These are phyloP conservation scores for Beauveria varroae DNA, from an alignment of 2,329 filamentous ascomycete species.

Conservation along the genomic window DNA sequence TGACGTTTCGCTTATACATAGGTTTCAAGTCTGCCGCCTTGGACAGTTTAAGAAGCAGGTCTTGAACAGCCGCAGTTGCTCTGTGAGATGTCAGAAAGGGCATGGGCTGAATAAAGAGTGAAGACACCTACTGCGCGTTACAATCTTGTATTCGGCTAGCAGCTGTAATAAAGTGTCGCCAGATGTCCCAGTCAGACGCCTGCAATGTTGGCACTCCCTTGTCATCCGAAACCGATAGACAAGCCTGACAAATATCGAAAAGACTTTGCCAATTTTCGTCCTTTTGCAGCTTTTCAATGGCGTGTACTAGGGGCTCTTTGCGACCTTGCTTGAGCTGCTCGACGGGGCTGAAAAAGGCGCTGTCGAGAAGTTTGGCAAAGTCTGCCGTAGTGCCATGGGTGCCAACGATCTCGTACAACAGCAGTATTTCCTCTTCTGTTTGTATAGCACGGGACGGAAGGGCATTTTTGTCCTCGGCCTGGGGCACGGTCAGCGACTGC, in stretches of 20 bases:
- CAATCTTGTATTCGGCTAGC: conserved; percentile 25
- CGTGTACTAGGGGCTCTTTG: conserved; percentile 40
- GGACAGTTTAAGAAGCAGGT: conserved; percentile 24
- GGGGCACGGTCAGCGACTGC: neutral
- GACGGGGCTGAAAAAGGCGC: conserved; percentile 33
- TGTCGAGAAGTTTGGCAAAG: conserved; percentile 30
- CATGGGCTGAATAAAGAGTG: neutral
- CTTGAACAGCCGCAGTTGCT: conserved; percentile 19
- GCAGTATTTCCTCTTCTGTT: conserved; percentile 42
- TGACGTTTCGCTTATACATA: conserved; percentile 33
- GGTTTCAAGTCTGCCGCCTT: conserved; percentile 24
- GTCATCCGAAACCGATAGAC: conserved; percentile 32
- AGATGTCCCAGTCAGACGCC: conserved; percentile 37
- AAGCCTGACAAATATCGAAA: conserved; percentile 36
- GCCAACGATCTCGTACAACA: conserved; percentile 41
- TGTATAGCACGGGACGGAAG: conserved; percentile 27
- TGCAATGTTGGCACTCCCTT: conserved; percentile 31
- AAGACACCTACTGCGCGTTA: conserved; percentile 25
- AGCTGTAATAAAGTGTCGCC: conserved; percentile 32
- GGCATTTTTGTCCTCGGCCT: conserved; percentile 14
- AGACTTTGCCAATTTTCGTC: conserved; percentile 34
- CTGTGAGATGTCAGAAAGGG: conserved; percentile 18
- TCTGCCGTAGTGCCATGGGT: conserved; percentile 35
- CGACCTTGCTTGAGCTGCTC: conserved; percentile 37
- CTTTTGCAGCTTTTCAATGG: conserved; percentile 29